Evolutionary conservation across 148 eudicot genomes (phyloP).

Genomic region (Polygonum aviculare): DNA sequence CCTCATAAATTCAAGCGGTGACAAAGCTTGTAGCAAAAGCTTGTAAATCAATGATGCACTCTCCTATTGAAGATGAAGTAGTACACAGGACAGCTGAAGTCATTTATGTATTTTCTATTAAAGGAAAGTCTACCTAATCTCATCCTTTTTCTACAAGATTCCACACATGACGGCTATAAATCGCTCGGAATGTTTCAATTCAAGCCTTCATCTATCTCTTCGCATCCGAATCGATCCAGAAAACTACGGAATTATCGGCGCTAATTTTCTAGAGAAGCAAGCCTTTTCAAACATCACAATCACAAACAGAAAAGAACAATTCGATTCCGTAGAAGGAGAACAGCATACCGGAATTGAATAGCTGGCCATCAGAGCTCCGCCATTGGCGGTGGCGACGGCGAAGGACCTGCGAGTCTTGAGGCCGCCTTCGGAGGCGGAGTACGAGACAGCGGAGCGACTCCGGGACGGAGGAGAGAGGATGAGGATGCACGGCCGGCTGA

Average conservation of each 20-base stretch:
- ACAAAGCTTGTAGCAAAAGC: background rate
- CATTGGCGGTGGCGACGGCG: constrained; percentile 11
- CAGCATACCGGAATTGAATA: constrained; percentile 23
- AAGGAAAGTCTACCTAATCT: background rate
- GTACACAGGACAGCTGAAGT: background rate
- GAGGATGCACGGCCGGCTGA: constrained; percentile 6
- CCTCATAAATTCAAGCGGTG: background rate
- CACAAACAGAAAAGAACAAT: background rate
- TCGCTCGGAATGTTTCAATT: background rate
- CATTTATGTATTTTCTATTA: background rate
- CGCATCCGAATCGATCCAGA: background rate
- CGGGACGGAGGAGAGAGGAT: constrained; percentile 14
- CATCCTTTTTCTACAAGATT: background rate
- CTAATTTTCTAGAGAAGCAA: background rate
- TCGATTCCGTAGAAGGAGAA: background rate
- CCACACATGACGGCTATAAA: background rate
- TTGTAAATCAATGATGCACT: background rate
- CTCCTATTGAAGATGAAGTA: background rate
- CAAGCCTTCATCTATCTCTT: background rate
- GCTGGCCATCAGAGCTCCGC: constrained; percentile 16
- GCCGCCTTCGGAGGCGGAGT: constrained; percentile 8
- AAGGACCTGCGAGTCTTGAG: constrained; percentile 17
- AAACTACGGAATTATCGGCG: background rate
- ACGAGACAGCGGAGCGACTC: background rate
- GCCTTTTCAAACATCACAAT: background rate